Evolutionary conservation across 164 flowering plant species (phyloP).

Genomic region (Vitis amurensis): DNA sequence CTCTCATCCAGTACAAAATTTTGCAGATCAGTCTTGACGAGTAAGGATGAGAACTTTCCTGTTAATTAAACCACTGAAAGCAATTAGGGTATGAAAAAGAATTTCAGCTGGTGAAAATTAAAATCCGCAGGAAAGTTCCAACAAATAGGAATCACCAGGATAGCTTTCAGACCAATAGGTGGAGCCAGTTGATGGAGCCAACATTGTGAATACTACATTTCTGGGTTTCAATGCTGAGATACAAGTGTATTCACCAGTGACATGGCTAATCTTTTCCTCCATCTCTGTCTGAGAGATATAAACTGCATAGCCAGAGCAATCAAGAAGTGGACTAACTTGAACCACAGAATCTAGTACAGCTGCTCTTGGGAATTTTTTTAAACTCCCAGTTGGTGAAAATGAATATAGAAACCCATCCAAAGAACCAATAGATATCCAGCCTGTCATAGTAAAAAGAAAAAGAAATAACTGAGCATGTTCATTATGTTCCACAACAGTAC

Average conservation of each 20-base stretch:
- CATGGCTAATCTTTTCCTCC: constrained; percentile 54
- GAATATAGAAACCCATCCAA: constrained; percentile 84
- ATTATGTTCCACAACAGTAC: not conserved
- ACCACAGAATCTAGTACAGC: constrained; percentile 45
- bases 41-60: constrained; percentile 48
- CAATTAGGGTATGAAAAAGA: not conserved
- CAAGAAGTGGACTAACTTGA: constrained; percentile 78
- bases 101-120: not conserved
- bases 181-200: constrained; percentile 70
- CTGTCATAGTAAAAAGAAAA: constrained; percentile 30
- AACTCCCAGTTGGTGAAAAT: constrained; percentile 66
- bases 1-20: constrained; percentile 75
- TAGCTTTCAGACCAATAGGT: constrained; percentile 61
- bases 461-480: not conserved
- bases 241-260: constrained; percentile 44
- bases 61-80: constrained; percentile 15
- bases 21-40: constrained; percentile 53
- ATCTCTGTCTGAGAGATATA: constrained; percentile 68
- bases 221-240: constrained; percentile 66
- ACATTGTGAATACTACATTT: constrained; percentile 47
- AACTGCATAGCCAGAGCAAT: constrained; percentile 85
- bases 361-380: constrained; percentile 52
- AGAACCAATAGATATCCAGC: constrained; percentile 89
- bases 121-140: not conserved
- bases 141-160: constrained; percentile 45